These are phyloP conservation scores for Forsythia suspensa DNA, from an alignment of 257 asterid genomes.

Conservation along the genomic window DNA sequence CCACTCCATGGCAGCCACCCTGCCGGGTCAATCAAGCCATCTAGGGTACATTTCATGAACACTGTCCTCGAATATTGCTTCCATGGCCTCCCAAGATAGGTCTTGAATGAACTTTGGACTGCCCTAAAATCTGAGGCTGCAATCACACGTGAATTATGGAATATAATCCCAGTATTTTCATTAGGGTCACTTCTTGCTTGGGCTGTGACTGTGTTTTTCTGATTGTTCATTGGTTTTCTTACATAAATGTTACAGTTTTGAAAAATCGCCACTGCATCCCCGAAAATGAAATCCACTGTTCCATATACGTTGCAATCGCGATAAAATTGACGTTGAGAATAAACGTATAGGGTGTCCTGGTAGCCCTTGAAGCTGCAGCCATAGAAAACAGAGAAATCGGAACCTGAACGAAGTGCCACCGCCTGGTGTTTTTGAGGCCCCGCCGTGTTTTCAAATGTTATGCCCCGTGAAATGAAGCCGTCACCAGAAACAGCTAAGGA, in stretches of 20 bases:
- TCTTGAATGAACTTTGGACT: slow-evolving; percentile 4
- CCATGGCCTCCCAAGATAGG: slow-evolving; percentile 71
- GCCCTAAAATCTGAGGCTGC: slow-evolving; percentile 30
- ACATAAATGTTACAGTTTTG: slow-evolving; percentile 52
- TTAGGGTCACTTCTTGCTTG: slow-evolving; percentile 48
- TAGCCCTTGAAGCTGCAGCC: slow-evolving; percentile 64
- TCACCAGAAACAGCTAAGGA: slow-evolving; percentile 47
- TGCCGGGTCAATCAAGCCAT: slow-evolving; percentile 38
- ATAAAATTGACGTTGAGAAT: slow-evolving; percentile 57
- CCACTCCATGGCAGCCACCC: slow-evolving; percentile 73
- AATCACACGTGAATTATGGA: slow-evolving; percentile 44
- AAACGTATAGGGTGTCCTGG: slow-evolving; percentile 63
- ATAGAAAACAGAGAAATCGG: slow-evolving; percentile 57
- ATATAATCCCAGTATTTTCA: slow-evolving; percentile 52
- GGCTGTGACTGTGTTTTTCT: slow-evolving; percentile 57
- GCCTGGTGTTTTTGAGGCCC: slow-evolving; percentile 67
- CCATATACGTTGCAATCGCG: slow-evolving; percentile 56
- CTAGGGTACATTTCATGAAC: slow-evolving; percentile 32
- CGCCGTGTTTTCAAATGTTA: slow-evolving; percentile 69
- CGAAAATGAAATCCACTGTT: slow-evolving; percentile 65
- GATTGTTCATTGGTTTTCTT: slow-evolving; percentile 35
- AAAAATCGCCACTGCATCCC: slow-evolving; percentile 49
- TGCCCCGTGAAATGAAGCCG: slow-evolving; percentile 57
- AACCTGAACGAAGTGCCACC: slow-evolving; percentile 59
- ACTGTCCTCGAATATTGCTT: slow-evolving; percentile 46